These are phyloP conservation scores for Fusarium torulosum DNA, from an alignment of 2,329 filamentous ascomycete species.

Conservation along the genomic window DNA sequence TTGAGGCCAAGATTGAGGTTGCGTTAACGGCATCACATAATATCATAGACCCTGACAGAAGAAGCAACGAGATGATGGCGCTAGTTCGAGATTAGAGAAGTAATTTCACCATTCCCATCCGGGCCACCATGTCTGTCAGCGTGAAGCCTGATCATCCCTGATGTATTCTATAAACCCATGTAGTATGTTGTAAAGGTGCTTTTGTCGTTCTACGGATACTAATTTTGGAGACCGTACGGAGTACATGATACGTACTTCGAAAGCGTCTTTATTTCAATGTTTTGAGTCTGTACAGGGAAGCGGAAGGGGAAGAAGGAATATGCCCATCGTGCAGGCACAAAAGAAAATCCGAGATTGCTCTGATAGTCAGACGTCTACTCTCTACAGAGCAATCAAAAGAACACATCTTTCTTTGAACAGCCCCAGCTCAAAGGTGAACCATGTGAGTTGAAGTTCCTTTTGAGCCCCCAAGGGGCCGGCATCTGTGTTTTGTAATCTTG, in stretches of 20 bases:
- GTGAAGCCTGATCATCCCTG: background rate
- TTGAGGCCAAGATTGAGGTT: slow-evolving; percentile 6
- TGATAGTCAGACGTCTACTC: background rate
- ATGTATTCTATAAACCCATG: no score
- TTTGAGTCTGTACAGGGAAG: background rate
- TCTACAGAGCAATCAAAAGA: slow-evolving; percentile 1
- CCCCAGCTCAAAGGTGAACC: background rate
- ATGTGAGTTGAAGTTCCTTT: background rate
- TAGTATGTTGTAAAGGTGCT: background rate
- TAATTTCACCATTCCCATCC: background rate
- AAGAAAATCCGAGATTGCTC: background rate
- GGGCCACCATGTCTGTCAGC: background rate
- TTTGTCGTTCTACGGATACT: background rate
- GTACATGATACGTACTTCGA: background rate
- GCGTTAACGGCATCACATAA: background rate
- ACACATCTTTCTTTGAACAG: slow-evolving; percentile 1
- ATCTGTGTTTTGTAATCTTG: background rate
- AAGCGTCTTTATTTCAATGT: background rate
- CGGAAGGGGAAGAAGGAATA: background rate
- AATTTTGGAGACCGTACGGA: background rate
- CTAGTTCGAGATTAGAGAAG: slow-evolving; percentile 18
- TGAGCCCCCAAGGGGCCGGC: no score
- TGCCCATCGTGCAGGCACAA: background rate
- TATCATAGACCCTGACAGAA: background rate
- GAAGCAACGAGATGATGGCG: slow-evolving; percentile 2